Evolutionary conservation across 441 rosid genomes (phyloP).

Genomic region (Metrosideros polymorpha): DNA sequence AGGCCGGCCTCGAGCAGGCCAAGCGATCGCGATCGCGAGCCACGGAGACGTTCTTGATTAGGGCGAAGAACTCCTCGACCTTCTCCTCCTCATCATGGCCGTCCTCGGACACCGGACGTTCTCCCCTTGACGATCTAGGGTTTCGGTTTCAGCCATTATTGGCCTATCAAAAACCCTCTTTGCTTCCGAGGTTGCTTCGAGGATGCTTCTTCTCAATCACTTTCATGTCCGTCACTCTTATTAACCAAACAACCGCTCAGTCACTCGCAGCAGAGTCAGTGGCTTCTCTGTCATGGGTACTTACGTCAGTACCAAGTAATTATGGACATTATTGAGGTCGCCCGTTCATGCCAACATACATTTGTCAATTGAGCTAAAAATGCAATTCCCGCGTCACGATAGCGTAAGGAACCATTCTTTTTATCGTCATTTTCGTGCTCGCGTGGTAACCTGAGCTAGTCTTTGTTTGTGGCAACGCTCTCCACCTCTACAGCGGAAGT

Average conservation of each 20-base stretch:
- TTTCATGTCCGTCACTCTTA: not conserved
- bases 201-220: not conserved
- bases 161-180: too few relatives aligned
- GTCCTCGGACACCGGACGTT: not conserved
- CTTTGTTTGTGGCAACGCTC: not conserved
- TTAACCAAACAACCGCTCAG: not conserved
- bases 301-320: not conserved
- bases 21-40: conserved; percentile 15
- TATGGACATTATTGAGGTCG: not conserved
- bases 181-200: too few relatives aligned
- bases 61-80: conserved; percentile 29
- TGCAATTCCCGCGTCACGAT: not conserved
- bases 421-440: not conserved
- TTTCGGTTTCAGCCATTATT: not conserved
- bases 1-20: not conserved
- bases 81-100: conserved; percentile 5
- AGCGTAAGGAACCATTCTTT: too few relatives aligned
- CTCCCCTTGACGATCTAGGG: not conserved
- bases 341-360: not conserved
- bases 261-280: too few relatives aligned
- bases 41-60: conserved; percentile 20
- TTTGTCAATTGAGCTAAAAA: not conserved
- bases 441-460: not conserved
- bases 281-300: not conserved
- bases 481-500: not conserved